phyloP scores from a whole-genome alignment of 2,329 filamentous ascomycete genomes.

The Scedosporium minutisporum region DNA sequence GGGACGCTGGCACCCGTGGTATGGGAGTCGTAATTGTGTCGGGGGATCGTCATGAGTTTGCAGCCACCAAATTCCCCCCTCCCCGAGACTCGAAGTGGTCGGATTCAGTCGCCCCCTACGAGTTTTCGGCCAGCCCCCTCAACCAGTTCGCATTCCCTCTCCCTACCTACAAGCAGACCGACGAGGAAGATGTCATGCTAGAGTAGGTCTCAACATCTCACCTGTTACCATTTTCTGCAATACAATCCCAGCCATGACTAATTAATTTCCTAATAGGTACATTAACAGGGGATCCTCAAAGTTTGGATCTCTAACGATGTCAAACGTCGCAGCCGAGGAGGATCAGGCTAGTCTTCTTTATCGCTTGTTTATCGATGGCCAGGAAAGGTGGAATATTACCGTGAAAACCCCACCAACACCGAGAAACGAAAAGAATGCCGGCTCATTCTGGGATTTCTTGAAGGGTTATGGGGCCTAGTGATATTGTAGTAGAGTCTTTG shows the following conservation, averaged over 20 bases:
- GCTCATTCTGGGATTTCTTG: constrained; percentile 9
- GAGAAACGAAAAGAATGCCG: background rate
- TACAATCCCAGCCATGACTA: constrained; percentile 9
- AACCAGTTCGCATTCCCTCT: constrained; percentile 91
- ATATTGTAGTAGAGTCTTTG: background rate
- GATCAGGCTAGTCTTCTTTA: constrained; percentile 57
- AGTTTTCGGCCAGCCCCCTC: constrained; percentile 85
- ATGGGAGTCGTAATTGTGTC: constrained; percentile 75
- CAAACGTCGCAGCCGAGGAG: constrained; percentile 33
- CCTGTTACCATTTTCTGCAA: background rate
- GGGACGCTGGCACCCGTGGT: constrained; percentile 68
- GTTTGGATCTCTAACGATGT: constrained; percentile 75
- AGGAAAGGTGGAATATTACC: constrained; percentile 63
- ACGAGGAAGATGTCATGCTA: constrained; percentile 72
- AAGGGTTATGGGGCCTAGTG: background rate
- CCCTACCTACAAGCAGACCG: constrained; percentile 71
- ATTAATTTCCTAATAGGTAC: constrained; percentile 40
- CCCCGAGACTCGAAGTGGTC: constrained; percentile 52
- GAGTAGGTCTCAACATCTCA: constrained; percentile 51
- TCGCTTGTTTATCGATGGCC: constrained; percentile 70
- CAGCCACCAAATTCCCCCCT: constrained; percentile 70
- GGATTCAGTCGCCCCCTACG: constrained; percentile 60
- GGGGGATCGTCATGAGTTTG: constrained; percentile 95
- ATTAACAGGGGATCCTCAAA: constrained; percentile 81
- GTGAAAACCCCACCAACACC: constrained; percentile 16